These are phyloP conservation scores for Trichoderma endophyticum DNA, from an alignment of 2,329 filamentous ascomycete genomes.

Conservation along the genomic window DNA sequence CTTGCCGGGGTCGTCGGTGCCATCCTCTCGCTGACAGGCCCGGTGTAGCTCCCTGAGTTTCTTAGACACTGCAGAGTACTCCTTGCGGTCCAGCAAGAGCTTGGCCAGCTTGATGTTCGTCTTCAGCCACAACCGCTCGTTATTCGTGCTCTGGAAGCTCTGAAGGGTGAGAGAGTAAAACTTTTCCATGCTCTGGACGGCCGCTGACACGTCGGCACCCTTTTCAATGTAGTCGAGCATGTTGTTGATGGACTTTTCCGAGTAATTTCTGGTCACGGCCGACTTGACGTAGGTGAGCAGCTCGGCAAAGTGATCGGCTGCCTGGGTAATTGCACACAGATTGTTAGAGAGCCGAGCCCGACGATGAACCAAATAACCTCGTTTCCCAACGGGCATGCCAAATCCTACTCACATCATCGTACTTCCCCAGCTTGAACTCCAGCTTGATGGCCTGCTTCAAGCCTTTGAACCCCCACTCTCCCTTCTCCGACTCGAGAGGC, in stretches of 20 bases:
- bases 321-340: constrained; percentile 48
- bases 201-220: constrained; percentile 65
- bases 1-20: constrained; percentile 87
- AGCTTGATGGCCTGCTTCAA: constrained; percentile 97
- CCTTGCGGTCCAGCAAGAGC: constrained; percentile 85
- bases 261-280: constrained; percentile 95
- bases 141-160: constrained; percentile 96
- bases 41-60: constrained; percentile 87
- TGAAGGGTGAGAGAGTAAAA: constrained; percentile 93
- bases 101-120: constrained; percentile 96
- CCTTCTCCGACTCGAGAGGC: constrained; percentile 80
- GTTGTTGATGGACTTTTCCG: constrained; percentile 98
- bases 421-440: constrained; percentile 88
- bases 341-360: background rate
- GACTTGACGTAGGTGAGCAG: constrained; percentile 97
- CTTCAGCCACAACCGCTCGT: constrained; percentile 95
- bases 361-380: background rate
- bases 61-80: constrained; percentile 74
- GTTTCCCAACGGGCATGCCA: too few species aligned
- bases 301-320: constrained; percentile 87
- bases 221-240: constrained; percentile 99
- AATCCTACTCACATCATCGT: constrained; percentile 62
- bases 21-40: constrained; percentile 83
- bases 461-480: constrained; percentile 98
- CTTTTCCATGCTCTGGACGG: constrained; percentile 79